These are phyloP conservation scores for Picochlorum sp. DNA, from an alignment of 139 green algal species.

Conservation along the genomic window DNA sequence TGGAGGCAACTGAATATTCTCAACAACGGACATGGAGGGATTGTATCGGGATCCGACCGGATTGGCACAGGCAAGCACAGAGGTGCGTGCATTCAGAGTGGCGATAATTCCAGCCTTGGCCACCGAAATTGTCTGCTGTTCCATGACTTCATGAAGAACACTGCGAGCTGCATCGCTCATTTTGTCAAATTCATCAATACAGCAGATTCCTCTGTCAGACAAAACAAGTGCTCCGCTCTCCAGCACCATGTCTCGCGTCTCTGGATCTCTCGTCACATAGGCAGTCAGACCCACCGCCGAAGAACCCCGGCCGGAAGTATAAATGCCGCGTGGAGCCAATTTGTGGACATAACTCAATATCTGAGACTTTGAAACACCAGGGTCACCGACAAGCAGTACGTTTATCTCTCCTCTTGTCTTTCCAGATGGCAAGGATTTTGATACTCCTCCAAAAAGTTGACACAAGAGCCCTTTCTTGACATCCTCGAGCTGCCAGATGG, in stretches of 20 bases:
- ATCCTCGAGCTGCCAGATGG: conserved; percentile 96
- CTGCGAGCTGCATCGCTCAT: conserved; percentile 86
- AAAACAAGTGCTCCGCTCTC: conserved; percentile 94
- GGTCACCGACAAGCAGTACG: conserved; percentile 92
- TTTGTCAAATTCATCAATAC: conserved; percentile 99
- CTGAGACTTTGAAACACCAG: conserved; percentile 91
- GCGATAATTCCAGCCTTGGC: conserved; percentile 98
- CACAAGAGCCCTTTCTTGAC: conserved; percentile 86
- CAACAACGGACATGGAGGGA: conserved; percentile 72
- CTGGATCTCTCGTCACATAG: conserved; percentile 88
- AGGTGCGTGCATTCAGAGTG: conserved; percentile 92
- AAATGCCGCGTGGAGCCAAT: conserved; percentile 89
- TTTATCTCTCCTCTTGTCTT: conserved; percentile 85
- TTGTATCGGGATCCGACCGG: conserved; percentile 78
- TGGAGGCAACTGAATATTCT: conserved; percentile 97
- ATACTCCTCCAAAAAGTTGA: conserved; percentile 73
- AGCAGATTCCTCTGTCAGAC: conserved; percentile 87
- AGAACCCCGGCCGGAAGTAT: conserved; percentile 86
- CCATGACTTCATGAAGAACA: conserved; percentile 95
- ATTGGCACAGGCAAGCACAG: conserved; percentile 68
- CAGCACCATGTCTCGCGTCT: conserved; percentile 90
- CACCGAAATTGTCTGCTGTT: conserved; percentile 97
- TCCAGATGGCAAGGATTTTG: conserved; percentile 52
- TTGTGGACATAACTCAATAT: conserved; percentile 92
- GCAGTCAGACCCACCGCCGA: conserved; percentile 92